Evolutionary conservation across 164 flowering plant genomes (phyloP), one percentile per base, ranked within the genome.

Genomic region (Chimonanthus praecox): DNA sequence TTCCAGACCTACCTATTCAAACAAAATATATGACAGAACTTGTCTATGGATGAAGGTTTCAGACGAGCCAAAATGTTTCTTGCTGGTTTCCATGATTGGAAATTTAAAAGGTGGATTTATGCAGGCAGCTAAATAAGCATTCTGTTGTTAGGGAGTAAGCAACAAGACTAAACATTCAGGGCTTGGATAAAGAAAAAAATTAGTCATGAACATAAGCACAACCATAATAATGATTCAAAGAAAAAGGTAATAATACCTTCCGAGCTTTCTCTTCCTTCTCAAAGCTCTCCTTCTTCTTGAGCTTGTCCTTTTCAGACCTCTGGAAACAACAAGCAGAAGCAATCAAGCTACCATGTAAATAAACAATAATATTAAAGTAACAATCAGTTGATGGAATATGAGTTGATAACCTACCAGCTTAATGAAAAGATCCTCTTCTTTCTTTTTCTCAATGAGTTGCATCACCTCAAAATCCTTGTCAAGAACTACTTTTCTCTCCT

Each of bases 401-500:
- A 60, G 21, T 33, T 7, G 7, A 61, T 33, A 10, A 74, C 79
- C 15, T 10, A 81, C 83, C 78, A 76, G 75, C 72, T 81, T 78
- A 63, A 73, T 58, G 50, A 73, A 71, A 70, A 61, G 67, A 71
- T 44, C 54, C 1, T 68, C 80, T 49, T 82, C 61, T 47, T 80
- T 81, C 78, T 77, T 81, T 62, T 81, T 83, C 61, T 73, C 80
- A 58, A 83, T 13, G 18, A 77, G 79, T 72, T 75, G 67, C 86
- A 83, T 81, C 5, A 58, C n/a, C 71, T 77, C 81, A 66, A 83
- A 75, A 58, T 81, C 86, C 67, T 79, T 79, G 48, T 81, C 86
- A 62, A 74, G 21, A 7, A 64, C 65, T 45, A 83, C 84, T 69
- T 73, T 83, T 58, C 84, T 74, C 69, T 77, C 84, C 68, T 72